Percentiles rank a stretch among this genome's conserved stretches.
phyloP scores from a whole-genome alignment of 2,329 filamentous ascomycete species.

The Periconia sp. region DNA sequence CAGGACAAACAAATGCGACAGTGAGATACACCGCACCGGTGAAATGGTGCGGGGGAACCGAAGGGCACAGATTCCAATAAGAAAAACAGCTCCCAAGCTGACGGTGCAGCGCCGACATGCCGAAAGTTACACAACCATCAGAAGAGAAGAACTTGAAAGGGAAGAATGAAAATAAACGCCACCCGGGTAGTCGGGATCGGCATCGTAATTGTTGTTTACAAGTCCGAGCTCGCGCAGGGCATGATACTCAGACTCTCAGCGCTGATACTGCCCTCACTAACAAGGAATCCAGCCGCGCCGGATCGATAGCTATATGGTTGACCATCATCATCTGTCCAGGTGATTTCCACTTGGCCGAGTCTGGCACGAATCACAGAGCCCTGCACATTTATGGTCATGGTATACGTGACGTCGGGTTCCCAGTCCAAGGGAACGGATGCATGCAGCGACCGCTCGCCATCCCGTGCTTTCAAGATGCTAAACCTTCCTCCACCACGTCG shows the following conservation, averaged over 20 bases:
- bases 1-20: not conserved
- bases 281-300: constrained; percentile 4
- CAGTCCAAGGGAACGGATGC: constrained; percentile 3
- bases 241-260: constrained; percentile 1
- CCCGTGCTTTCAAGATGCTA: constrained; percentile 7
- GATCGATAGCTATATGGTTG: not conserved
- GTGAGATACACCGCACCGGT: not conserved
- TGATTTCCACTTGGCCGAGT: not conserved
- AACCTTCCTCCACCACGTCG: not conserved
- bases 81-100: not conserved
- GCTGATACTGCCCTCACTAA: constrained; percentile 1
- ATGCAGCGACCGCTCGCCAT: constrained; percentile 3
- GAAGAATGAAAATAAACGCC: not conserved
- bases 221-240: not conserved
- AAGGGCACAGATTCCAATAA: not conserved
- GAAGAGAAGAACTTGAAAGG: not conserved
- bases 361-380: not conserved
- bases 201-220: no score
- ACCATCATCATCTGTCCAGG: not conserved
- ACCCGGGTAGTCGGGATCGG: not conserved
- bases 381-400: not conserved
- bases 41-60: not conserved
- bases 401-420: constrained; percentile 1
- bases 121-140: not conserved
- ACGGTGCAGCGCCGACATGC: not conserved